Percentiles rank a stretch among this genome's conserved stretches.
phyloP scores from a whole-genome alignment of 495 filamentous ascomycete species.

The Massariosphaeria phaeospora region DNA sequence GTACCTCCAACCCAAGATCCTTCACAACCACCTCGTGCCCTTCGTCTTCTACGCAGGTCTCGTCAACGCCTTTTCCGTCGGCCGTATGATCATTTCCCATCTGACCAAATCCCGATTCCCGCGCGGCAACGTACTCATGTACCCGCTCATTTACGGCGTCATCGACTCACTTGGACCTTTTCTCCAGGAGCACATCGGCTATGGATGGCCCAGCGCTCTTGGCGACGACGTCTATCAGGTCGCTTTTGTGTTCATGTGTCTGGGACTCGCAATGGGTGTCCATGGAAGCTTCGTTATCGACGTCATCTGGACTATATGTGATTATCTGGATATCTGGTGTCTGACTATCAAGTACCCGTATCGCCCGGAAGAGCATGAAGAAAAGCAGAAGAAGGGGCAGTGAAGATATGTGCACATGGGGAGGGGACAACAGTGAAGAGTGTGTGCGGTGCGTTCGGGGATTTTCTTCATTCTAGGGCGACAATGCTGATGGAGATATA shows the following conservation, averaged over 20 bases:
- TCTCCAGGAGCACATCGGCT: conserved; percentile 52
- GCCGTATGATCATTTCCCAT: conserved; percentile 91
- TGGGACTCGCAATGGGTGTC: conserved; percentile 75
- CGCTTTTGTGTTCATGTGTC: conserved; percentile 75
- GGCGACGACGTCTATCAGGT: conserved; percentile 73
- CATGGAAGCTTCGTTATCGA: conserved; percentile 96
- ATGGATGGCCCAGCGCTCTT: conserved; percentile 76
- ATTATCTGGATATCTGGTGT: conserved; percentile 97
- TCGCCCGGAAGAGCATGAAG: conserved; percentile 2
- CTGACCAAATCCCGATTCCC: conserved; percentile 80
- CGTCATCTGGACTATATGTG: conserved; percentile 94
- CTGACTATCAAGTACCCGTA: conserved; percentile 82
- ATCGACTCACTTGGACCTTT: conserved; percentile 71
- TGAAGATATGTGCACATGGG: background rate
- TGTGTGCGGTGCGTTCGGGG: too few species aligned
- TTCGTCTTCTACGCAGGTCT: conserved; percentile 83
- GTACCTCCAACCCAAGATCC: conserved; percentile 74
- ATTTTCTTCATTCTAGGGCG: too few species aligned
- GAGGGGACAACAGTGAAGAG: too few species aligned
- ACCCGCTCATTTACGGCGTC: conserved; percentile 64
- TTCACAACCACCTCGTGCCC: conserved; percentile 74
- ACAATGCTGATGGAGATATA: too few species aligned
- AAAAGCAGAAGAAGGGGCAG: conserved; percentile 1
- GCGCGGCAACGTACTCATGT: conserved; percentile 73
- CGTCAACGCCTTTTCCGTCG: conserved; percentile 89